Conservation (phyloP, 257 asterid species). For the Verbena officinalis region DNA sequence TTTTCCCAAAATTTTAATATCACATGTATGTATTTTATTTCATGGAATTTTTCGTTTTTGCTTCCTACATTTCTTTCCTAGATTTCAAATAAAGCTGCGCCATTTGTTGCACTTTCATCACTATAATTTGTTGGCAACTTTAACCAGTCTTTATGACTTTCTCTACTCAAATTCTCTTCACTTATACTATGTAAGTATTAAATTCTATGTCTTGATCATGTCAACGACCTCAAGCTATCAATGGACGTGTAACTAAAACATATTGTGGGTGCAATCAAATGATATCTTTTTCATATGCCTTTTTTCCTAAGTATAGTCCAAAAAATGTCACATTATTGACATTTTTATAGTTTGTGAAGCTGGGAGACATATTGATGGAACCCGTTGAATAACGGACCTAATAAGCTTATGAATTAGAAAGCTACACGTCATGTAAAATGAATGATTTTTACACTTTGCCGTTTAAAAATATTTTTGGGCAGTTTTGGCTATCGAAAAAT, state of each 20-base stretch:
- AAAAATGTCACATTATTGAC: constrained; percentile 25
- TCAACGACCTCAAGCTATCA: background rate
- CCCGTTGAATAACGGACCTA: background rate
- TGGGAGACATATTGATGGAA: constrained; percentile 10
- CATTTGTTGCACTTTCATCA: constrained; percentile 10
- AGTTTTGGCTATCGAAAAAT: too few species aligned
- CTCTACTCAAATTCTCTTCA: background rate
- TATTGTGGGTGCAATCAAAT: constrained; percentile 1
- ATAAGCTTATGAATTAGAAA: constrained; percentile 13
- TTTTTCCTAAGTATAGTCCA: background rate
- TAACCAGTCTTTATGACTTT: background rate
- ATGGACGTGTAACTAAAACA: constrained; percentile 17
- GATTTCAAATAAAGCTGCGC: constrained; percentile 36
- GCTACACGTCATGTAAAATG: background rate
- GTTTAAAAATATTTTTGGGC: too few species aligned
- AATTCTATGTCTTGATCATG: background rate
- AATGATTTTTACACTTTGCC: too few species aligned
- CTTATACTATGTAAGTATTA: background rate
- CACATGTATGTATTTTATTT: too few species aligned
- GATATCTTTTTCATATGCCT: constrained; percentile 7
- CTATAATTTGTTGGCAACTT: background rate
- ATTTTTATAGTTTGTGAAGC: constrained; percentile 8
- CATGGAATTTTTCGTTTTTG: too few species aligned
- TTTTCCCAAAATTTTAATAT: too few species aligned
- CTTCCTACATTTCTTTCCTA: constrained; percentile 19